A percentile compares a stretch with the other conserved stretches of the same genome.
Conservation (phyloP, 169 alveolate genomes). For the Plasmodium vivax region DNA sequence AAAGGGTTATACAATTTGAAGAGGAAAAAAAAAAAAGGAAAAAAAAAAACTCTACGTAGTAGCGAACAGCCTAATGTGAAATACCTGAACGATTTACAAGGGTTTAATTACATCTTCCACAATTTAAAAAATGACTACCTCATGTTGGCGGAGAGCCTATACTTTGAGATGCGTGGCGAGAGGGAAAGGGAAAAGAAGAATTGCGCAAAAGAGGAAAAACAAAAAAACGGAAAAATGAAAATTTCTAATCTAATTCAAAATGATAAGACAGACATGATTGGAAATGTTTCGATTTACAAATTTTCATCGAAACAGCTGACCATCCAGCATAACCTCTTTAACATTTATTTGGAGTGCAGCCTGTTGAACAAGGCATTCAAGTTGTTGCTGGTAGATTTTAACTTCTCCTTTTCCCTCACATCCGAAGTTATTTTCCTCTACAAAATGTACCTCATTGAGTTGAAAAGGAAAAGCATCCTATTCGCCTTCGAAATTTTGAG, state of each 20-base stretch:
- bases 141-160: constrained; percentile 18
- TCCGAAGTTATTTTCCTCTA: constrained; percentile 55
- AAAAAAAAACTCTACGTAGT: constrained; percentile 4
- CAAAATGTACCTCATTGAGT: constrained; percentile 62
- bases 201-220: neutral
- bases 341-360: constrained; percentile 50
- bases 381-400: constrained; percentile 29
- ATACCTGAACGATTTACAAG: constrained; percentile 25
- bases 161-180: constrained; percentile 29
- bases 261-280: constrained; percentile 36
- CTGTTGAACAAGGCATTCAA: constrained; percentile 53
- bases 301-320: constrained; percentile 32
- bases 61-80: constrained; percentile 38
- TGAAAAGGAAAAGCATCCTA: constrained; percentile 48
- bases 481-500: constrained; percentile 29
- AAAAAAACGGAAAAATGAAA: neutral
- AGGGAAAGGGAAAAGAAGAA: neutral
- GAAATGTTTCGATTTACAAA: constrained; percentile 40
- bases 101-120: constrained; percentile 50
- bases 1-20: constrained; percentile 59
- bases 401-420: constrained; percentile 64
- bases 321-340: constrained; percentile 55
- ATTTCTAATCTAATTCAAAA: constrained; percentile 50
- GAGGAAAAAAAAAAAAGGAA: neutral
- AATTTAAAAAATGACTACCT: constrained; percentile 60